A percentile compares a stretch with the other conserved stretches of the same genome.
These are phyloP conservation scores for Piper betle DNA, from an alignment of 164 flowering plant species.

Conservation along the genomic window DNA sequence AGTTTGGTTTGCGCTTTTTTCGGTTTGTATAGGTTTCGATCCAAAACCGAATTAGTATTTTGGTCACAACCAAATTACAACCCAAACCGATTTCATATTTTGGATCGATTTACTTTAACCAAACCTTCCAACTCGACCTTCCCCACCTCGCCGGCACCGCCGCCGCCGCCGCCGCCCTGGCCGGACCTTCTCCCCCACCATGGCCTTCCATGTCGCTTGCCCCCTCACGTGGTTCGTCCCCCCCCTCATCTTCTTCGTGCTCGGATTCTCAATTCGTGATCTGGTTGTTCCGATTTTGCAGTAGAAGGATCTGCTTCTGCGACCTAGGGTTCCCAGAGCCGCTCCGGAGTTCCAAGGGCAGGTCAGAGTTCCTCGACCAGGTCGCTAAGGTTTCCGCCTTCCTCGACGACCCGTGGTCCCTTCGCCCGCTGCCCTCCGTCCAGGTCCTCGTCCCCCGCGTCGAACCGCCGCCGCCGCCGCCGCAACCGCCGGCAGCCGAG, in stretches of 20 bases:
- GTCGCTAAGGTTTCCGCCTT: conserved; percentile 23
- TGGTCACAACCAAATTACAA: too few relatives aligned
- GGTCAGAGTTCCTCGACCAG: conserved; percentile 34
- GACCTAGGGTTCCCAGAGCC: conserved; percentile 51
- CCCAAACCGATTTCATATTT: too few relatives aligned
- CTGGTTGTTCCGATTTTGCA: conserved; percentile 14
- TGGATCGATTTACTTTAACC: too few relatives aligned
- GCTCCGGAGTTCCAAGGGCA: conserved; percentile 29
- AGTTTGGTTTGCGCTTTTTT: too few relatives aligned
- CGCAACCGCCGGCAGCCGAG: conserved; percentile 18
- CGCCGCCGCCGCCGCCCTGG: too few relatives aligned
- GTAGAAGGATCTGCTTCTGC: conserved; percentile 72
- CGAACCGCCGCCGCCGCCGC: conserved; percentile 1
- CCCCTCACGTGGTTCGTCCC: conserved; percentile 85
- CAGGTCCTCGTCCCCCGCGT: conserved; percentile 75
- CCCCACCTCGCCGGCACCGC: too few relatives aligned
- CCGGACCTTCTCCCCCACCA: conserved; percentile 9
- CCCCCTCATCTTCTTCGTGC: conserved; percentile 9
- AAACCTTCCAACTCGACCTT: too few relatives aligned
- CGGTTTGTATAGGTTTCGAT: too few relatives aligned
- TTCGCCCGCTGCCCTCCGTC: conserved; percentile 17
- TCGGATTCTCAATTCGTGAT: conserved; percentile 1
- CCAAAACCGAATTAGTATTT: too few relatives aligned
- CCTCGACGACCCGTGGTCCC: neutral
- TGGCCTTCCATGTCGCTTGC: conserved; percentile 99